These are phyloP conservation scores for Talaromyces albobiverticillius DNA, from an alignment of 2,329 filamentous ascomycete species.

Conservation along the genomic window DNA sequence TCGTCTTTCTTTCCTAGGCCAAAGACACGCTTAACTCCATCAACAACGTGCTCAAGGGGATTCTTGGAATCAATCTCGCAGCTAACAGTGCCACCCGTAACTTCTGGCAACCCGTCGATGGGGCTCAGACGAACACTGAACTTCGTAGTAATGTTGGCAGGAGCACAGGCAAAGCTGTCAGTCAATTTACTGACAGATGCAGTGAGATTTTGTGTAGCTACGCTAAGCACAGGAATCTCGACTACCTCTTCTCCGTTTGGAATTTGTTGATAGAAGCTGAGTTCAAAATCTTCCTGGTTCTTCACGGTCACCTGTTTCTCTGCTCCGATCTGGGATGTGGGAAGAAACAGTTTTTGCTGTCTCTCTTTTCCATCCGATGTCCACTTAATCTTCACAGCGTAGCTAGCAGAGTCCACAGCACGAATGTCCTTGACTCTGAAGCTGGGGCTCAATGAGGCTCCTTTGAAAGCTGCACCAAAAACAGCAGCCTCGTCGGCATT, in stretches of 20 bases:
- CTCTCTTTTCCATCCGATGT: slow-evolving; percentile 66
- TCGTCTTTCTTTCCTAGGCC: slow-evolving; percentile 88
- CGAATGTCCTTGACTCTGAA: slow-evolving; percentile 98
- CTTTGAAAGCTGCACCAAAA: slow-evolving; percentile 92
- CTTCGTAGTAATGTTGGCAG: slow-evolving; percentile 75
- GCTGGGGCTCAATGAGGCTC: slow-evolving; percentile 84
- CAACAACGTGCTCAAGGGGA: slow-evolving; percentile 67
- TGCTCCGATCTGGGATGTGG: slow-evolving; percentile 70
- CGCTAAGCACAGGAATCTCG: slow-evolving; percentile 61
- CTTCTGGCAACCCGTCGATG: slow-evolving; percentile 75
- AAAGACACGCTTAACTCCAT: slow-evolving; percentile 93
- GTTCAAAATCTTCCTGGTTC: slow-evolving; percentile 75
- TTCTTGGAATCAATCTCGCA: slow-evolving; percentile 78
- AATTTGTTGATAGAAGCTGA: slow-evolving; percentile 75
- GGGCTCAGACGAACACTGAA: slow-evolving; percentile 70
- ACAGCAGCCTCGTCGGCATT: slow-evolving; percentile 97
- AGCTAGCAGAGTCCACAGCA: slow-evolving; percentile 71
- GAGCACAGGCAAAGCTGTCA: slow-evolving; percentile 72
- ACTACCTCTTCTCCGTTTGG: slow-evolving; percentile 38
- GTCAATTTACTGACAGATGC: slow-evolving; percentile 74
- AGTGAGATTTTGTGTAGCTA: slow-evolving; percentile 83
- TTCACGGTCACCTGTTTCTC: slow-evolving; percentile 83
- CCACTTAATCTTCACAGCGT: slow-evolving; percentile 74
- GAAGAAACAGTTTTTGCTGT: slow-evolving; percentile 79
- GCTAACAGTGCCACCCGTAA: slow-evolving; percentile 72